Percentiles rank a stretch among this genome's conserved stretches.
These are phyloP conservation scores for Cornus suecica DNA, from an alignment of 148 eudicot genomes.

Conservation along the genomic window DNA sequence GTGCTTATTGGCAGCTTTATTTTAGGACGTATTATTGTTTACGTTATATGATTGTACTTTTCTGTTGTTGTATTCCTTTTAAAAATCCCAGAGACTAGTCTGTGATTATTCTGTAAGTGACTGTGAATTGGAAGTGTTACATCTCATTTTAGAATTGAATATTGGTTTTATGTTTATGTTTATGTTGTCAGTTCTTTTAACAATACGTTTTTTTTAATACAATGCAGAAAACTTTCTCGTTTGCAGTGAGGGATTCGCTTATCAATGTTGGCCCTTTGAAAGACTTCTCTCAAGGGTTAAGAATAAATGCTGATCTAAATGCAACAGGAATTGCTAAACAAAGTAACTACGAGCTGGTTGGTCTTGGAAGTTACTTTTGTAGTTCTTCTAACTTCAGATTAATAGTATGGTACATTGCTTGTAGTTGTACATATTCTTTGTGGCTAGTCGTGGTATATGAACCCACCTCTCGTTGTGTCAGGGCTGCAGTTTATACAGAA, in stretches of 20 bases:
- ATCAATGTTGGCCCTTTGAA: slow-evolving; percentile 87
- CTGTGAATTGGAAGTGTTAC: slow-evolving; percentile 1
- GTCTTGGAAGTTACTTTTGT: slow-evolving; percentile 16
- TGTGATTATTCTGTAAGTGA: not conserved
- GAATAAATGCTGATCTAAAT: slow-evolving; percentile 78
- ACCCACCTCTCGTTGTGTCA: too few species aligned
- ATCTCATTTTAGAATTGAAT: not conserved
- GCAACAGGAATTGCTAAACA: slow-evolving; percentile 86
- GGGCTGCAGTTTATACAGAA: too few species aligned
- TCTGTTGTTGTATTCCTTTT: not conserved
- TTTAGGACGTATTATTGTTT: not conserved
- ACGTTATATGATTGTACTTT: not conserved
- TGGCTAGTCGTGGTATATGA: slow-evolving; percentile 1
- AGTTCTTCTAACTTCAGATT: not conserved
- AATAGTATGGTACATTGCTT: not conserved
- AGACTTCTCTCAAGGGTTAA: slow-evolving; percentile 86
- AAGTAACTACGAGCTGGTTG: slow-evolving; percentile 94
- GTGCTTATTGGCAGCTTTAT: not conserved
- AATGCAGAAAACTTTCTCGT: slow-evolving; percentile 87
- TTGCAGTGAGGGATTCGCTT: slow-evolving; percentile 90
- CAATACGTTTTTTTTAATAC: slow-evolving; percentile 15
- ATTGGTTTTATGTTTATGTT: not conserved
- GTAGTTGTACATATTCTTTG: slow-evolving; percentile 6
- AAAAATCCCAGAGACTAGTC: not conserved
- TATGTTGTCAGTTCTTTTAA: not conserved